Conservation (phyloP, 495 filamentous ascomycete species). For the Aspergillus baeticus region DNA sequence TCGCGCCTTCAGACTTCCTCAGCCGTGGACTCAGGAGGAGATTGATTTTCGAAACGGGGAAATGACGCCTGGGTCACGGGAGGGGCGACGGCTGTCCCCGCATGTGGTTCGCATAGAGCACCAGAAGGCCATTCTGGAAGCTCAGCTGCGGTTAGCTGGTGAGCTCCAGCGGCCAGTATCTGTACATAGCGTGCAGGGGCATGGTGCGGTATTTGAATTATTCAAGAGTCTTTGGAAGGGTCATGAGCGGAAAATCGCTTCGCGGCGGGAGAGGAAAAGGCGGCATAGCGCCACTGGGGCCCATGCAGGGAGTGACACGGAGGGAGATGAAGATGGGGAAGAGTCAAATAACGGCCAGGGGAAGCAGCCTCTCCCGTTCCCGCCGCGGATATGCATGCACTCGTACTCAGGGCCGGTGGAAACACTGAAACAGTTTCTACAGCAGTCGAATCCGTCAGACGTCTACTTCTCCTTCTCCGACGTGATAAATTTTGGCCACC, state of each 20-base stretch:
- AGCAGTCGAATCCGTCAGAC: slow-evolving; percentile 69
- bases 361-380: slow-evolving; percentile 60
- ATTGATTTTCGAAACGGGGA: slow-evolving; percentile 48
- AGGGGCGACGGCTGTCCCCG: slow-evolving; percentile 70
- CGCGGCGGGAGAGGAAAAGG: slow-evolving; percentile 57
- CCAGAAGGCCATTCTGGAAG: slow-evolving; percentile 70
- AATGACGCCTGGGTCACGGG: slow-evolving; percentile 79
- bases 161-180: slow-evolving; percentile 78
- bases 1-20: slow-evolving; percentile 78
- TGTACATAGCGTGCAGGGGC: slow-evolving; percentile 88
- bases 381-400: slow-evolving; percentile 89
- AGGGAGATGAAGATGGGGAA: slow-evolving; percentile 26
- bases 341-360: slow-evolving; percentile 25
- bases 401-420: slow-evolving; percentile 85
- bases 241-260: slow-evolving; percentile 67
- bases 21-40: slow-evolving; percentile 54
- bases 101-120: slow-evolving; percentile 76
- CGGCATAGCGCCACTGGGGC: slow-evolving; percentile 34
- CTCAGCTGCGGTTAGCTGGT: slow-evolving; percentile 84
- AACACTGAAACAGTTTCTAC: slow-evolving; percentile 72
- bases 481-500: slow-evolving; percentile 72
- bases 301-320: slow-evolving; percentile 29
- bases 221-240: slow-evolving; percentile 79
- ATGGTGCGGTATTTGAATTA: slow-evolving; percentile 77
- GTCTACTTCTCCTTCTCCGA: slow-evolving; percentile 89